These are phyloP conservation scores for Triticum monococcum DNA, from an alignment of 176 grass and related monocot species.

Conservation along the genomic window DNA sequence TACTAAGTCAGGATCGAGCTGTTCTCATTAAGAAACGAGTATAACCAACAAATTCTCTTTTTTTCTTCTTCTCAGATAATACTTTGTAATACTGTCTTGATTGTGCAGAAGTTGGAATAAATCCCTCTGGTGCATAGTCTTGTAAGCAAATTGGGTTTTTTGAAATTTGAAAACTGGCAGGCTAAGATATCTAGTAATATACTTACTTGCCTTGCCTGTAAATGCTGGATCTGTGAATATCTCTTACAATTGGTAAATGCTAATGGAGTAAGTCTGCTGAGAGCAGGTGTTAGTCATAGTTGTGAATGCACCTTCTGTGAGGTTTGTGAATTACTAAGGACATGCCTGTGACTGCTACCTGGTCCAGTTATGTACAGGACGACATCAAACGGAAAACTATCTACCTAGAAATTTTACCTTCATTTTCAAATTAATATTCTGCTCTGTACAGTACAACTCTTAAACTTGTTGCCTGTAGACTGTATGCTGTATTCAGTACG, in stretches of 20 bases:
- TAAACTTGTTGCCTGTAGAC: background rate
- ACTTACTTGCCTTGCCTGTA: background rate
- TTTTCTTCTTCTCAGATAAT: background rate
- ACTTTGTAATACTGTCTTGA: background rate
- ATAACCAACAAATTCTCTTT: background rate
- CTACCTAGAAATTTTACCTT: background rate
- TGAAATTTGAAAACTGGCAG: background rate
- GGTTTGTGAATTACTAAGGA: background rate
- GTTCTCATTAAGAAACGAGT: background rate
- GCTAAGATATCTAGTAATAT: background rate
- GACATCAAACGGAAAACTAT: background rate
- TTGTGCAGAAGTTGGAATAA: background rate
- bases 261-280: background rate
- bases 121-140: background rate
- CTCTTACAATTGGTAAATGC: background rate
- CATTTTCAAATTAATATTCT: background rate
- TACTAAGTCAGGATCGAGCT: background rate
- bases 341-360: background rate
- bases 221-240: background rate
- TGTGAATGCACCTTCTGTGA: background rate
- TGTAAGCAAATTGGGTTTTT: background rate
- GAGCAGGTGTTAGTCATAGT: background rate
- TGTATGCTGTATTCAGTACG: background rate
- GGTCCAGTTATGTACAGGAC: background rate
- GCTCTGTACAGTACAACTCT: background rate